Conservation (phyloP, 2,329 filamentous ascomycete species). For the Aspergillus intermedius region DNA sequence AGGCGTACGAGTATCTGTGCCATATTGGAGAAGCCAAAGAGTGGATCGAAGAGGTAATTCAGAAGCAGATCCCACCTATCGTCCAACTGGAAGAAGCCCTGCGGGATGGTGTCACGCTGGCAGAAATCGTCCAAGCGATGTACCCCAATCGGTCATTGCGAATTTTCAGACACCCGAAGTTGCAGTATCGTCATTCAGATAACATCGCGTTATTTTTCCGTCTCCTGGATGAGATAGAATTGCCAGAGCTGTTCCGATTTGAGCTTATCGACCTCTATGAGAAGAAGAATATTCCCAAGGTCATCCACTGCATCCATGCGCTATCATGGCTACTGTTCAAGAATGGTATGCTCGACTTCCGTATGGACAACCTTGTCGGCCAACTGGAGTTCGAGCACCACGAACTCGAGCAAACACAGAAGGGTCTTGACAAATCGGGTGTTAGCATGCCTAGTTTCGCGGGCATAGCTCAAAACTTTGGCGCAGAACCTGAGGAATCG, state of each 20-base stretch:
- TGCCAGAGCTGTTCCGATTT: slow-evolving; percentile 94
- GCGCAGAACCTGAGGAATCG: slow-evolving; percentile 82
- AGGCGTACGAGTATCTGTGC: slow-evolving; percentile 97
- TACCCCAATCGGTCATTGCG: slow-evolving; percentile 68
- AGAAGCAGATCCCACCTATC: slow-evolving; percentile 79
- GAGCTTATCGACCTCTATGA: slow-evolving; percentile 97
- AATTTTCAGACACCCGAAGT: slow-evolving; percentile 76
- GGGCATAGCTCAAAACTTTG: slow-evolving; percentile 94
- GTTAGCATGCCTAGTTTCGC: slow-evolving; percentile 96
- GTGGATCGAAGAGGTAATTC: slow-evolving; percentile 92
- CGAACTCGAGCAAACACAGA: slow-evolving; percentile 93
- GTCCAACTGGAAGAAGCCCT: slow-evolving; percentile 89
- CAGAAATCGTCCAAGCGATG: slow-evolving; percentile 85
- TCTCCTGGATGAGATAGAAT: slow-evolving; percentile 81
- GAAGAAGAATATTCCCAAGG: slow-evolving; percentile 98
- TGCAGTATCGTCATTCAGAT: slow-evolving; percentile 94
- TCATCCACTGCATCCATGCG: slow-evolving; percentile 97
- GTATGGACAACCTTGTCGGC: slow-evolving; percentile 92
- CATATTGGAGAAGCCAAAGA: slow-evolving; percentile 98
- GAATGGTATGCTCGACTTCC: slow-evolving; percentile 89
- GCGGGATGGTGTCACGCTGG: slow-evolving; percentile 85
- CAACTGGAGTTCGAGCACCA: slow-evolving; percentile 97
- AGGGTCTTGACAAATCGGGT: slow-evolving; percentile 90
- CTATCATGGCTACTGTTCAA: slow-evolving; percentile 95
- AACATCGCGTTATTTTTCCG: slow-evolving; percentile 96